Evolutionary conservation across 768 basidiomycete species (phyloP).

Genomic region (Tubosaeta sp.): DNA sequence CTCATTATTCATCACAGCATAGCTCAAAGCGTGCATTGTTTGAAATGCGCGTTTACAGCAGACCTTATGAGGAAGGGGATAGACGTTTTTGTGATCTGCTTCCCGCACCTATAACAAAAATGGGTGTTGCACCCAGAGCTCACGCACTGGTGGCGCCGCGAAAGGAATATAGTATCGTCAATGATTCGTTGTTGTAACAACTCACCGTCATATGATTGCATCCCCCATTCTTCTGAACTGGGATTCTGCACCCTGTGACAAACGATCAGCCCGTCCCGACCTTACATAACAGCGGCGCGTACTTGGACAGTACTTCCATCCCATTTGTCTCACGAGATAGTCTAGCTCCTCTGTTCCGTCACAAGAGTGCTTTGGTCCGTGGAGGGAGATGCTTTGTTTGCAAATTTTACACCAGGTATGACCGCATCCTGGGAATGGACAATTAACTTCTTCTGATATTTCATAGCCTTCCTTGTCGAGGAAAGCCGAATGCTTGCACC

Average conservation of each 20-base stretch:
- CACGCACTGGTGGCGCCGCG: constrained; percentile 36
- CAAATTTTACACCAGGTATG: constrained; percentile 61
- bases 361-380: constrained; percentile 46
- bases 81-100: constrained; percentile 39
- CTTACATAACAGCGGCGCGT: constrained; percentile 5
- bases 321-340: constrained; percentile 43
- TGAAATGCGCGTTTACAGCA: constrained; percentile 33
- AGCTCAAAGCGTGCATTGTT: constrained; percentile 28
- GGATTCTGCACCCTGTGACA: constrained; percentile 37
- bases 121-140: constrained; percentile 53
- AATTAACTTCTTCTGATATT: constrained; percentile 37
- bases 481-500: constrained; percentile 47
- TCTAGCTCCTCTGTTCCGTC: constrained; percentile 53
- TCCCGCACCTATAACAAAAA: constrained; percentile 51
- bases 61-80: constrained; percentile 27
- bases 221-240: constrained; percentile 49
- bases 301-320: constrained; percentile 66
- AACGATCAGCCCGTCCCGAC: not conserved
- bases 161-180: not conserved
- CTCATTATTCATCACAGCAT: not conserved
- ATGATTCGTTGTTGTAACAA: not conserved
- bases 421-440: constrained; percentile 46
- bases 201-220: constrained; percentile 61
- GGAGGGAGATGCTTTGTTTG: constrained; percentile 33
- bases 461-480: constrained; percentile 49